Evolutionary conservation across 2,329 filamentous ascomycete genomes (phyloP).

Genomic region (Chalara sp.): DNA sequence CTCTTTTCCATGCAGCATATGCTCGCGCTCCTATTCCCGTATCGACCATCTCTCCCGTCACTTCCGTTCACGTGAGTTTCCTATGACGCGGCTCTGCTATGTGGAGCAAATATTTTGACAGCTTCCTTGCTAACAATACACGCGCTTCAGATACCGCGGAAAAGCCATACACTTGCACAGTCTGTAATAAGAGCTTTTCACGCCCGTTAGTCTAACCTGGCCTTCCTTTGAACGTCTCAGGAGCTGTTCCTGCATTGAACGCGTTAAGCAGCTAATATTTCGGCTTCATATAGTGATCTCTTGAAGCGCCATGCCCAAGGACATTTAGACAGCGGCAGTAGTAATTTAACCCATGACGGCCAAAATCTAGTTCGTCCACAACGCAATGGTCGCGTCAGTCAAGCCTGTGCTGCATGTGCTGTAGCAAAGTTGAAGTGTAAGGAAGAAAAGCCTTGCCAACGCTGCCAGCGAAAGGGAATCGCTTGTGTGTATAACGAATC

Average conservation of each 20-base stretch:
- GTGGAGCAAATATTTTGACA: too few relatives aligned
- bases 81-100: not conserved
- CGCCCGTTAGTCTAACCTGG: not conserved
- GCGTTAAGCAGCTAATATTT: not conserved
- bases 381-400: slow-evolving; percentile 1
- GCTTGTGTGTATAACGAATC: not conserved
- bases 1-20: slow-evolving; percentile 1
- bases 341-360: not conserved
- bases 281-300: not conserved
- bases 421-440: slow-evolving; percentile 1
- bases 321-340: not conserved
- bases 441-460: slow-evolving; percentile 5
- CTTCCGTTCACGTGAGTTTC: not conserved
- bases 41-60: slow-evolving; percentile 6
- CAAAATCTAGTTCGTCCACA: too few relatives aligned
- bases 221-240: not conserved
- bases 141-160: not conserved
- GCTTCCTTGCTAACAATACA: not conserved
- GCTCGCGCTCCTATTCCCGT: slow-evolving; percentile 3
- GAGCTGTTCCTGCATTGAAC: not conserved
- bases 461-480: slow-evolving; percentile 4
- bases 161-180: slow-evolving; percentile 3
- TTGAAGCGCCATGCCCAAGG: not conserved
- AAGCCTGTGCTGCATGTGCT: slow-evolving; percentile 6
- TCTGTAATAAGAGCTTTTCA: slow-evolving; percentile 3